Evolutionary conservation across 1,284 basidiomycete genomes (phyloP), one percentile per base, ranked within the genome.

Genomic region (Austroboletus rostrupii): DNA sequence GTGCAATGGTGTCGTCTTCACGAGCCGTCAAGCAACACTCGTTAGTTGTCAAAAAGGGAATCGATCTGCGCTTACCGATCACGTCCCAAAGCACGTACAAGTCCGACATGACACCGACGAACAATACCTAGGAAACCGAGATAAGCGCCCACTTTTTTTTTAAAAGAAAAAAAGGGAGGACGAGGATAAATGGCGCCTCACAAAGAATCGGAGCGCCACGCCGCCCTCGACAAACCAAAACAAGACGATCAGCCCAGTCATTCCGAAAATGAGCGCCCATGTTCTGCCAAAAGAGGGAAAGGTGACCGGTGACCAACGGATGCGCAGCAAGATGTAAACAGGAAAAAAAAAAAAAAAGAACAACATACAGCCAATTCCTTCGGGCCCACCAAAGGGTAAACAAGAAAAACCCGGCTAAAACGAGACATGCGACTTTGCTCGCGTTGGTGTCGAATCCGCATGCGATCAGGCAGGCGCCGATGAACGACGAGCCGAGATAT

Each of bases 401-500:
- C n/a, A 97, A 61, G 72, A 96, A 97, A 67, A 95, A 90, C 21
- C 73, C 86, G 9, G 84, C 91, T 29, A 98, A 75, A 11, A 90
- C 83, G 26, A 97, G 71, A 39, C 82, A 85, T 0, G 92, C 93
- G 46, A 97, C 70, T 69, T 97, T 97, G 70, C 87, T 90, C 2
- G 96, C 96, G 57, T 92, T 85, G 45, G 91, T 94, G 68, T 98
- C 86, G 68, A 97, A 98, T 23, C 92, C 94, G 58, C 92, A 96
- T 6, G 92, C 83, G 55, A 97, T 94, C 26, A 97, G 74, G 43
- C 79, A 81, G 0, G 92, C 93, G 20, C 96, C 96, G 53, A 97
- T 95, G 61, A 97, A 73, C 3, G 87, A 87, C 2, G 89, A 92
- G 11, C 96, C 96, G 29, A 97, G 84, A 67, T 98, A 98, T 33